Evolutionary conservation across 352 stramenopile genomes (phyloP), one percentile per base, ranked within the genome.

Genomic region (Pelagophyceae sp.): DNA sequence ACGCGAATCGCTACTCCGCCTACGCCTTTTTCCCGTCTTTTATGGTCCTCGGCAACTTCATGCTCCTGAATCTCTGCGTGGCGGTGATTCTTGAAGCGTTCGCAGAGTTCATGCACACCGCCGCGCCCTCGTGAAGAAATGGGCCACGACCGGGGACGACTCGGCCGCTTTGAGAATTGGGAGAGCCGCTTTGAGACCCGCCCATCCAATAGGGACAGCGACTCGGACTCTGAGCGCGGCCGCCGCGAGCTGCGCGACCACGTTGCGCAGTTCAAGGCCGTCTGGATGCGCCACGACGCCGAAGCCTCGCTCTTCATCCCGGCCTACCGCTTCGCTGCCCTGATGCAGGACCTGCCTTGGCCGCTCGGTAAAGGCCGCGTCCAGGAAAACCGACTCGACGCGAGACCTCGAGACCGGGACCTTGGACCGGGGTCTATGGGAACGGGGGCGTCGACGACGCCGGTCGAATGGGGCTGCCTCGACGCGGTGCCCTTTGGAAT

Each of bases 61-160:
- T 91, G 51, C 72, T 93, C 40, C 72, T 93, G 38, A 92, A 91
- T 75, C 79, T 93, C 27, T 90, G 93, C 54, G 87, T 92, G 0
- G 89, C 89, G 31, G 87, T 93, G 11, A 90, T 93, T 71, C 80
- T 93, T n/a, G 88, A 93, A 65, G 84, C 86, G 35, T 93, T 93
- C 77, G 80, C 85, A 72, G 88, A 92, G 38, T 71, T 71, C 31
- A 78, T 78, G 70, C 32, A 80, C 61, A n/a, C n/a, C n/a, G n/a
- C n/a, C n/a, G n/a, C n/a, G n/a, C n/a, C n/a, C n/a, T n/a, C n/a
- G n/a, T n/a, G n/a, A n/a, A n/a, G n/a, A n/a, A n/a, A n/a, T n/a
- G n/a, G n/a, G n/a, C n/a, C n/a, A n/a, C n/a, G n/a, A n/a, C n/a
- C n/a, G n/a, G n/a, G n/a, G n/a, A n/a, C n/a, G n/a, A n/a, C n/a